A percentile compares a stretch with the other conserved stretches of the same genome.
Conservation (phyloP, 805 yeast species). For the Candida manassasensis region DNA sequence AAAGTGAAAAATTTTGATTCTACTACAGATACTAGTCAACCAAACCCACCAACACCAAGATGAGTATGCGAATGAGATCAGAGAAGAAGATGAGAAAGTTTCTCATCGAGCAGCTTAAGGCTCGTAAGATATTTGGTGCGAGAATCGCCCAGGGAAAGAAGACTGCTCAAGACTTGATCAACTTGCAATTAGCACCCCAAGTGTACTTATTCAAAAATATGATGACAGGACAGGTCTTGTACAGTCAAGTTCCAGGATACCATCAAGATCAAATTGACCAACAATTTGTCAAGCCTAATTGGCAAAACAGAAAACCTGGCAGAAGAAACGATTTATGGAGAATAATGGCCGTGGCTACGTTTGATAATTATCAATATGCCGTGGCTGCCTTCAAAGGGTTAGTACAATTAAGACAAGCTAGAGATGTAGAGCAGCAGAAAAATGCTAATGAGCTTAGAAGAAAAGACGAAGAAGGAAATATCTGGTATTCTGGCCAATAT, state of each 20-base stretch:
- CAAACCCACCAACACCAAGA: neutral
- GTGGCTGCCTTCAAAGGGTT: conserved; percentile 70
- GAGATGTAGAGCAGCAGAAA: conserved; percentile 58
- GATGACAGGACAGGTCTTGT: conserved; percentile 84
- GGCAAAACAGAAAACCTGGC: conserved; percentile 81
- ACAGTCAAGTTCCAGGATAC: conserved; percentile 75
- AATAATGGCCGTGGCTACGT: conserved; percentile 78
- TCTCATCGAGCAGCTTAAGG: conserved; percentile 41
- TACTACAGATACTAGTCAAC: neutral
- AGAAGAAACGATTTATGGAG: conserved; percentile 87
- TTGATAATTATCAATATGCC: conserved; percentile 57
- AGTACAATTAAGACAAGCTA: conserved; percentile 64
- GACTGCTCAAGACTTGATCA: conserved; percentile 25
- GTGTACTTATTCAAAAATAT: conserved; percentile 79
- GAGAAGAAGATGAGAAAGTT: conserved; percentile 45
- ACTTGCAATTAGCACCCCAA: conserved; percentile 72
- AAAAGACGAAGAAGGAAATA: conserved; percentile 70
- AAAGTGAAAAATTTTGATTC: conserved; percentile 1
- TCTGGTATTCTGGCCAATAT: conserved; percentile 83
- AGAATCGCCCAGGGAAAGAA: conserved; percentile 38
- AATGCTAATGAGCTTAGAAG: conserved; percentile 66
- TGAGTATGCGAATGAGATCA: conserved; percentile 33
- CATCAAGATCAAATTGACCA: conserved; percentile 56
- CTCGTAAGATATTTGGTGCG: conserved; percentile 39
- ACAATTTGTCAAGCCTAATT: conserved; percentile 78